A percentile compares a stretch with the other conserved stretches of the same genome.
phyloP scores from a whole-genome alignment of 805 yeast species.

The Yarrowia bubula region DNA sequence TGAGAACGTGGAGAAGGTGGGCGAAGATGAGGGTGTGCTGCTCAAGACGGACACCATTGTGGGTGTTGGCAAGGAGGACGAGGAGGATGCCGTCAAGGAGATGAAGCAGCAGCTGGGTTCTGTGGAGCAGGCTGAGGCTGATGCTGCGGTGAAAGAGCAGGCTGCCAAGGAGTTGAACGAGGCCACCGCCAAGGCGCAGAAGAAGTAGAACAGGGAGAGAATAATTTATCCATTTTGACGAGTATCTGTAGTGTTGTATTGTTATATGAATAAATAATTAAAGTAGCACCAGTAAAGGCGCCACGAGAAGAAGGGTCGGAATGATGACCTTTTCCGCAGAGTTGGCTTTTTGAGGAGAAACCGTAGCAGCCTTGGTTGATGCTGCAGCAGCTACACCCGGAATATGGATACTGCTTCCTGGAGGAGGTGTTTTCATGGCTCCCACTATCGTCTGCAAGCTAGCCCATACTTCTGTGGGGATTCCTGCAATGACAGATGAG shows the following conservation, averaged over 20 bases:
- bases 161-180: constrained; percentile 7
- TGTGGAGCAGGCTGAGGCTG: constrained; percentile 2
- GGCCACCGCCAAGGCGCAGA: not conserved
- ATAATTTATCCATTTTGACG: not conserved
- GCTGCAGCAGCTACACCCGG: not conserved
- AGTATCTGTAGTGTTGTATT: too few relatives aligned
- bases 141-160: constrained; percentile 13
- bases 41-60: constrained; percentile 5
- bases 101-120: constrained; percentile 14
- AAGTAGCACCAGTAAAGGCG: too few relatives aligned
- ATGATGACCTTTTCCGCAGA: not conserved
- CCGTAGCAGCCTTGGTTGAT: not conserved
- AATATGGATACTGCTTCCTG: not conserved
- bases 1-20: constrained; percentile 5
- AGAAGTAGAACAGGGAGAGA: not conserved
- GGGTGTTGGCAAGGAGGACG: constrained; percentile 1
- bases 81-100: constrained; percentile 2
- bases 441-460: not conserved
- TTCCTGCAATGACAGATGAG: not conserved
- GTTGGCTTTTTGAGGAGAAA: not conserved
- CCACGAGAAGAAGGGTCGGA: not conserved
- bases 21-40: not conserved
- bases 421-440: not conserved
- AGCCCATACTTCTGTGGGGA: constrained; percentile 5
- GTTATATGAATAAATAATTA: too few relatives aligned